Base-by-base conservation (phyloP, 108 stramenopile genomes). In the Discostella pseudostelligera region DNA sequence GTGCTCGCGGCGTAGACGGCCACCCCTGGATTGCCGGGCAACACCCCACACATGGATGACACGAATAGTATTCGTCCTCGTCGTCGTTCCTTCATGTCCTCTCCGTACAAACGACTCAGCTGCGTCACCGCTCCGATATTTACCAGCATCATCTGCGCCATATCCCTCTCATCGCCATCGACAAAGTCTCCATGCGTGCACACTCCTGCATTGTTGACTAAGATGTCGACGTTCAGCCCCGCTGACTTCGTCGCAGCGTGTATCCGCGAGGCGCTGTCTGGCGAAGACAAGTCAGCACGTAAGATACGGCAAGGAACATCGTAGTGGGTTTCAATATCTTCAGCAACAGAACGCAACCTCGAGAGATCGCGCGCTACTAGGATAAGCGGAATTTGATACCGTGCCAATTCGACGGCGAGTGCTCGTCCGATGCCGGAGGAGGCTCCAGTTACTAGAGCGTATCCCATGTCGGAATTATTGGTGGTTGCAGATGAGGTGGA, bases 191-290 rank as follows among this genome's bases (percentile, higher is more conserved):
- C 92, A 61, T 82, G 77, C 9, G 68, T 66, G 39, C 80, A 84
- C 37, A 90, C 62, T 9, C 92, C 92, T 0, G 92, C 92, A 70
- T 93, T 93, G 62, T 90, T 93, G 66, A 90, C 72, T 12, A 92
- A 69, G 39, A 93, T 87, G 42, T 93, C 92, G 24, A 93, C 84
- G 3, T 67, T 36, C 19, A 93, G 62, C 3, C 87, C 88, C 24
- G 87, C 87, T 14, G 80, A 51, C 0, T 46, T 75, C 17, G 92
- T 93, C 4, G 87, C 76, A 22, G 83, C 59, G 69, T 89, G 72
- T 43, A 93, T 84, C 20, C 62, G 54, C 44, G 79, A 76, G 4
- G 88, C 88, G 14, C 80, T 78, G 62, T 84, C 74, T 28, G 76
- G 69, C 24, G 83, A 36, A 0, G 88, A 72, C 55, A 93, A 67